Base-by-base conservation (phyloP, 1,139 yeast genomes). In the Yarrowia galli region DNA sequence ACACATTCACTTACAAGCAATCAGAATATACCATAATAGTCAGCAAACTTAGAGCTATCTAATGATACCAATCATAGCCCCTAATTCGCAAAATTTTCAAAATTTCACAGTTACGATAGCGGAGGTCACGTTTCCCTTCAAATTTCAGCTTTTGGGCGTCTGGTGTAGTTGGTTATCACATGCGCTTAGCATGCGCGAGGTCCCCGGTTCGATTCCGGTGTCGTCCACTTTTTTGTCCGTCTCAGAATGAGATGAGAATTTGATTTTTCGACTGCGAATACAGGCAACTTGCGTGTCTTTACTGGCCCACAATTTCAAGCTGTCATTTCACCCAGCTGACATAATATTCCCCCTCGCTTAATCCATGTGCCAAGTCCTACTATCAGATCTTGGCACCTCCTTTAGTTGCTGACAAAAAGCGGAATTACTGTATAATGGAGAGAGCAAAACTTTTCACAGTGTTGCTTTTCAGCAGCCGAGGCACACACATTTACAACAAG, bases 131-230 rank as follows among this genome's bases (percentile, higher is more conserved):
- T 25, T 49, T 18, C 32, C 40, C 16, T 7, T 6, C 18, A 18
- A n/a, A 15, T 15, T 15, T 53, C 6, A 35, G 16, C 20, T 15
- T 22, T 15, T 18, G 58, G 58, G 58, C 58, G 58, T 53, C 58
- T 53, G 58, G 58, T 53, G 58, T 53, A 53, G 58, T 53, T 53
- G 58, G 58, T 53, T 53, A 53, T 53, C 58, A 53, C 58, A 53
- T 53, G 58, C 58, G 58, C 58, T 53, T 53, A 53, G 58, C 58
- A 53, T 53, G 58, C 58, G 58, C 58, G 58, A 53, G 58, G 58
- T 53, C 58, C 58, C 58, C 58, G 58, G 58, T 53, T 53, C 58
- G 58, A 53, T 53, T 53, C 58, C 58, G 58, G 58, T 53, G 58
- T 53, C 58, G 58, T 53, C 58, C 58, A 53, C 6, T 36, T 53